Base-by-base conservation (phyloP, 768 basidiomycete genomes). In the Cyathus striatus region DNA sequence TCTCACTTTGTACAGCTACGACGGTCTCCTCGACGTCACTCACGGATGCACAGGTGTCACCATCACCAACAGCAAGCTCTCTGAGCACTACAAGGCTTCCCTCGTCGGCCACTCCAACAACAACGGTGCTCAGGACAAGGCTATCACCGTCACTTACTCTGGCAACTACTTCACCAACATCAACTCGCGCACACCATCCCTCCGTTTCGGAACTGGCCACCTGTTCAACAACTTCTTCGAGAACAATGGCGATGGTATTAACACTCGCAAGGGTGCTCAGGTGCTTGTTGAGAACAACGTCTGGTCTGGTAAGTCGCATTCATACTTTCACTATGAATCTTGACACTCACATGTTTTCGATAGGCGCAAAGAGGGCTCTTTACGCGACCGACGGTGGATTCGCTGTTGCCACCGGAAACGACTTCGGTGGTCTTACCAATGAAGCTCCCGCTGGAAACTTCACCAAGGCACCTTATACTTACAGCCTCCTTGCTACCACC, bases 271-370 rank as follows among this genome's bases (percentile, higher is more conserved):
- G 49, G 65, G 65, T 49, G 72, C 70, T 40, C 68, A 70, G 49
- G 66, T 70, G 40, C 62, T 73, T 23, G 68, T 72, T 40, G 69
- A 73, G 52, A 71, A 70, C 62, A 73, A 73, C 47, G 65, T 72
- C 20, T 72, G 63, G 64, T 65, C 61, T 22, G 67, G 62, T 58
- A 52, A 14, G 52, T 34, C 24, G 32, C 36, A 32, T 18, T 20
- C 12, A 5, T 4, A 1, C 13, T 6, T 17, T 22, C 27, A 3
- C 18, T 16, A 12, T n/a, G 24, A 17, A 7, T 30, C n/a, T n/a
- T 6, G 22, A 41, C 6, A 18, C 38, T 32, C n/a, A 9, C 18
- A 22, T 23, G 7, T 17, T 27, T 16, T n/a, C 23, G 32, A n/a
- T n/a, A 58, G 54, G 62, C 36, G 62, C 63, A 24, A 52, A 59